Evolutionary conservation across 2,329 filamentous ascomycete genomes (phyloP).

Genomic region (Microcyclospora pomicola): DNA sequence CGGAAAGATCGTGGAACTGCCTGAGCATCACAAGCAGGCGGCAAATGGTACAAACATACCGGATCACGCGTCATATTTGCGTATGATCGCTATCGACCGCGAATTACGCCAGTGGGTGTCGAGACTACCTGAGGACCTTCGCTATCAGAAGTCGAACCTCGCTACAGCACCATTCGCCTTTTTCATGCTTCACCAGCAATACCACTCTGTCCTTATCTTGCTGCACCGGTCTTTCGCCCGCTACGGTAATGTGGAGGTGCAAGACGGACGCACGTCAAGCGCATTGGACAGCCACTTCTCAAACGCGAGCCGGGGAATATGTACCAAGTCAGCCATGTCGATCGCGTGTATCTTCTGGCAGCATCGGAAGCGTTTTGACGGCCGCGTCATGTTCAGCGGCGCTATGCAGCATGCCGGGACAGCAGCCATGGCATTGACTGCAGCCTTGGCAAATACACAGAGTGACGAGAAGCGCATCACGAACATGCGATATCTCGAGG

Average conservation of each 20-base stretch:
- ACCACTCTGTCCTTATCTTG: constrained; percentile 13
- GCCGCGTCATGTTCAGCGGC: constrained; percentile 13
- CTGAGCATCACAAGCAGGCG: constrained; percentile 9
- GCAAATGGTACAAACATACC: constrained; percentile 6
- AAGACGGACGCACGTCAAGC: constrained; percentile 9
- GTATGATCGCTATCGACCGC: constrained; percentile 13
- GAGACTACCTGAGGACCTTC: constrained; percentile 11
- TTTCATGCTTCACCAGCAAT: constrained; percentile 16
- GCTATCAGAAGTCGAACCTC: constrained; percentile 14
- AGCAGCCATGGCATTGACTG: constrained; percentile 14
- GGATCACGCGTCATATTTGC: constrained; percentile 15
- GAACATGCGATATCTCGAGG: constrained; percentile 15
- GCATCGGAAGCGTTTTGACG: constrained; percentile 14
- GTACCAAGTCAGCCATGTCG: constrained; percentile 13
- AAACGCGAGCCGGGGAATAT: constrained; percentile 12
- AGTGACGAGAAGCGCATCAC: constrained; percentile 12
- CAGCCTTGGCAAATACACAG: constrained; percentile 14
- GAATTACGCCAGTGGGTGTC: constrained; percentile 13
- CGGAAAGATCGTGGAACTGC: constrained; percentile 15
- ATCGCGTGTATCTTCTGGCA: constrained; percentile 15
- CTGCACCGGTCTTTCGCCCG: constrained; percentile 15
- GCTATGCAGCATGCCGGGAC: constrained; percentile 16
- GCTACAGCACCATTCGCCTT: constrained; percentile 11
- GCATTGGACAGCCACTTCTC: constrained; percentile 14
- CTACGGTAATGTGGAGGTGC: constrained; percentile 9